Conservation (phyloP, 192 early-diverging fungal species). For the Obelidium mucronatum region DNA sequence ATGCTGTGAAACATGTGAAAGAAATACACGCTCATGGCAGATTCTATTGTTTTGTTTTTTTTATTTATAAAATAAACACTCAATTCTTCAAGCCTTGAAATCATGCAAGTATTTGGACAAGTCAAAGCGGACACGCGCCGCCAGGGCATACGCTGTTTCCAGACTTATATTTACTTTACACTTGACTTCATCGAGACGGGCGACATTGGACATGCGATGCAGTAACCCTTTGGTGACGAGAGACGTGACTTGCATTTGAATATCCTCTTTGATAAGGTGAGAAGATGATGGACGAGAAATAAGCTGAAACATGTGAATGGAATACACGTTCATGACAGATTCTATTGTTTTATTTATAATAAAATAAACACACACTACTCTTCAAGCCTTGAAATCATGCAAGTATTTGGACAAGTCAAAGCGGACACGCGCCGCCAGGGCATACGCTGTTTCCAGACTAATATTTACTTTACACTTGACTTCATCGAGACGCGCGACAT, state of each 20-base stretch:
- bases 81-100: slow-evolving; percentile 41
- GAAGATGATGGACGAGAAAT: too few relatives aligned
- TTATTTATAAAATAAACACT: too few relatives aligned
- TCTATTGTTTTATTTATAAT: too few relatives aligned
- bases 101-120: slow-evolving; percentile 73
- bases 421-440: slow-evolving; percentile 74
- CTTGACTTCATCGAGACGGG: slow-evolving; percentile 82
- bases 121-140: slow-evolving; percentile 83
- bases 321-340: too few relatives aligned
- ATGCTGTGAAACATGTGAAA: too few relatives aligned
- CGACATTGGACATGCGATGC: slow-evolving; percentile 66
- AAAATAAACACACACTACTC: too few relatives aligned
- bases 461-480: slow-evolving; percentile 86
- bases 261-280: too few relatives aligned
- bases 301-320: too few relatives aligned
- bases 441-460: slow-evolving; percentile 68
- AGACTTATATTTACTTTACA: slow-evolving; percentile 86
- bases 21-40: too few relatives aligned
- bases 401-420: slow-evolving; percentile 86
- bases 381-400: slow-evolving; percentile 46
- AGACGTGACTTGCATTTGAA: slow-evolving; percentile 80
- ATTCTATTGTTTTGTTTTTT: too few relatives aligned
- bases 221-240: slow-evolving; percentile 80
- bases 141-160: slow-evolving; percentile 64
- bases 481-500: slow-evolving; percentile 77